Conservation (phyloP, 495 filamentous ascomycete genomes). For the Pseudevernia furfuracea region DNA sequence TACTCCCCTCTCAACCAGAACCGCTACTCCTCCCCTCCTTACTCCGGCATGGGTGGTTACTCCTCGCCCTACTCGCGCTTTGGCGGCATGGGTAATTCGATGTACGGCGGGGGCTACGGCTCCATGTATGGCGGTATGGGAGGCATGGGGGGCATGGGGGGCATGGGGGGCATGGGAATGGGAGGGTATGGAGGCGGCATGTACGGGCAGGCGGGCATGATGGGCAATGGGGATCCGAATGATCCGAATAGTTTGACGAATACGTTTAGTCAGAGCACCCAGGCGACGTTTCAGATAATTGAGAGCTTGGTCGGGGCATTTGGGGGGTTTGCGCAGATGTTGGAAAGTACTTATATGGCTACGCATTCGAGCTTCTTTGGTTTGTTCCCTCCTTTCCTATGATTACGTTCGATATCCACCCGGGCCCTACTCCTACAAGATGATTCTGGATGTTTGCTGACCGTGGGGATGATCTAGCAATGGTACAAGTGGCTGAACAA, state of each 20-base stretch:
- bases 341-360: constrained; percentile 99
- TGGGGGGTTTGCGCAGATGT: constrained; percentile 97
- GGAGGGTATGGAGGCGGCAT: constrained; percentile 50
- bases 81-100: constrained; percentile 51
- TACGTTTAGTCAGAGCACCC: constrained; percentile 82
- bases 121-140: constrained; percentile 51
- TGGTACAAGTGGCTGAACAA: constrained; percentile 97
- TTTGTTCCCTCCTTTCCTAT: constrained; percentile 40
- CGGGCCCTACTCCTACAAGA: constrained; percentile 5
- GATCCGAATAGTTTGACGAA: constrained; percentile 89
- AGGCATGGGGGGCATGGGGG: constrained; percentile 43
- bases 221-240: constrained; percentile 60
- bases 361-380: constrained; percentile 98
- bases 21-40: constrained; percentile 33
- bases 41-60: constrained; percentile 42
- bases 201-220: constrained; percentile 44
- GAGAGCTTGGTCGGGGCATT: constrained; percentile 98
- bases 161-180: constrained; percentile 41
- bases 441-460: constrained; percentile 9
- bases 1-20: constrained; percentile 63
- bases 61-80: constrained; percentile 62
- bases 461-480: constrained; percentile 48
- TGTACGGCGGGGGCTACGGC: constrained; percentile 48
- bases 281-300: constrained; percentile 97
- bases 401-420: neutral